These are phyloP conservation scores for Leccinellum rugosiceps DNA, from an alignment of 768 basidiomycete species.

Conservation along the genomic window DNA sequence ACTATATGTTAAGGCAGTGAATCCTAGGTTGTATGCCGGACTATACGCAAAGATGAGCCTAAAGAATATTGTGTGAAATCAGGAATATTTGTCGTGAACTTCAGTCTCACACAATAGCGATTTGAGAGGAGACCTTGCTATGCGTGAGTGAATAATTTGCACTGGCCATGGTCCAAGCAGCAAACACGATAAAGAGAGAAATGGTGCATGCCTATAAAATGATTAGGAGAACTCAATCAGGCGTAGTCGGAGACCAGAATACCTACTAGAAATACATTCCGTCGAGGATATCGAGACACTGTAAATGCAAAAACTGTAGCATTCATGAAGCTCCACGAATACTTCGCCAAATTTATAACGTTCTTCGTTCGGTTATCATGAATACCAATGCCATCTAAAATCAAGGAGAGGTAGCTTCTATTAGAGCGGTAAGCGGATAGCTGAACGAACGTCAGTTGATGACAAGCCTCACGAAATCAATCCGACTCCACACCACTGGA, in stretches of 20 bases:
- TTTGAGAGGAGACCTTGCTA: conserved; percentile 1
- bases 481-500: neutral
- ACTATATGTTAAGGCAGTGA: conserved; percentile 5
- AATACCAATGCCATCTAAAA: conserved; percentile 14
- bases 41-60: conserved; percentile 13
- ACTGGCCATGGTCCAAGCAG: conserved; percentile 15
- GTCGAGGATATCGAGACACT: neutral
- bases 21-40: conserved; percentile 1
- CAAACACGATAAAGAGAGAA: conserved; percentile 7
- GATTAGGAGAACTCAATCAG: neutral
- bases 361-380: conserved; percentile 16
- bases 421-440: neutral
- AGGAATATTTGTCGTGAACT: neutral
- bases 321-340: neutral
- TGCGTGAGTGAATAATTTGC: conserved; percentile 12
- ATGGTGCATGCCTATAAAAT: neutral
- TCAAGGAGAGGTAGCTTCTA: conserved; percentile 11
- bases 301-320: neutral
- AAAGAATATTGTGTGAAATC: neutral
- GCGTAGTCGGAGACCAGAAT: too few species aligned
- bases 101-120: conserved; percentile 9
- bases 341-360: conserved; percentile 7
- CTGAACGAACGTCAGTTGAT: neutral
- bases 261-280: neutral
- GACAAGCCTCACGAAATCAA: conserved; percentile 4